Evolutionary conservation across 2,329 filamentous ascomycete species (phyloP).

Genomic region (Cercospora canescens): DNA sequence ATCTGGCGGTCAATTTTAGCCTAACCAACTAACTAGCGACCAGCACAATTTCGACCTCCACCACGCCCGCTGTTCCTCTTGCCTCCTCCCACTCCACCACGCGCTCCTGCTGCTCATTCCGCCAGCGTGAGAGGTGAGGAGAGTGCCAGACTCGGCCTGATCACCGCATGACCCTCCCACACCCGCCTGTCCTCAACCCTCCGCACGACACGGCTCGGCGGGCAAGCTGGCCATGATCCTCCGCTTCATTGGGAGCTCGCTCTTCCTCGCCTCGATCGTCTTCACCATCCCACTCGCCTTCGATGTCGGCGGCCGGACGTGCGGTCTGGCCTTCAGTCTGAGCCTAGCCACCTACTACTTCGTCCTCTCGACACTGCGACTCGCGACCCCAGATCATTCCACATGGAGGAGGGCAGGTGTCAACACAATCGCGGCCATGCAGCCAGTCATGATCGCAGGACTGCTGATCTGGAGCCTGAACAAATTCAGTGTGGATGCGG

Average conservation of each 20-base stretch:
- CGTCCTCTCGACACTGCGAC: conserved; percentile 75
- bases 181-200: conserved; percentile 4
- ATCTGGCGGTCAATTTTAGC: conserved; percentile 1
- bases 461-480: conserved; percentile 94
- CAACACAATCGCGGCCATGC: conserved; percentile 69
- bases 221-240: conserved; percentile 39
- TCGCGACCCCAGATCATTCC: conserved; percentile 77
- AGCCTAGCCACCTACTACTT: conserved; percentile 89
- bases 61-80: not conserved
- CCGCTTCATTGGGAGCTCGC: conserved; percentile 50
- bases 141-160: not conserved
- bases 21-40: no score
- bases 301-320: conserved; percentile 94
- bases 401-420: conserved; percentile 72
- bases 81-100: conserved; percentile 1
- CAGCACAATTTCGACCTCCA: not conserved
- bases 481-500: conserved; percentile 90
- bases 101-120: not conserved
- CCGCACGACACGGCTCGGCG: conserved; percentile 14
- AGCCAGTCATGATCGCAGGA: conserved; percentile 83
- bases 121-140: not conserved
- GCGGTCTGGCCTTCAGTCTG: conserved; percentile 90
- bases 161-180: conserved; percentile 22
- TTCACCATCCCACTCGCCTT: conserved; percentile 96
- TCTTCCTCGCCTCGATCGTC: conserved; percentile 87